phyloP scores from a whole-genome alignment of 768 basidiomycete genomes.

The Serpula lacrymans region DNA sequence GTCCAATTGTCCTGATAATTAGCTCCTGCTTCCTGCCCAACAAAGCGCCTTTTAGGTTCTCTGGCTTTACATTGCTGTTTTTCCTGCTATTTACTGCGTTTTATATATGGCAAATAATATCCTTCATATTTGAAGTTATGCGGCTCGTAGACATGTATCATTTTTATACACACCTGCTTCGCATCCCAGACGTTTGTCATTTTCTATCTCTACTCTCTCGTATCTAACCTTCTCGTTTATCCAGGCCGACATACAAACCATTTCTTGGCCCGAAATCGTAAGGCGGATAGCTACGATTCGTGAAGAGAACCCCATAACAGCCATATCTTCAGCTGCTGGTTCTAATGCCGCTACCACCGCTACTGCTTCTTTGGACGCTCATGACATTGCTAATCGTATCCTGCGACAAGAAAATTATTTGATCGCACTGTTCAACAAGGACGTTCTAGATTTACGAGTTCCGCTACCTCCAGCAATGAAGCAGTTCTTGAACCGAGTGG shows the following conservation, averaged over 20 bases:
- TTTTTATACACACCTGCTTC: slow-evolving; percentile 92
- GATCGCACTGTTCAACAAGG: slow-evolving; percentile 97
- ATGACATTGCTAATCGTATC: slow-evolving; percentile 97
- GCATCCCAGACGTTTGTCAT: slow-evolving; percentile 82
- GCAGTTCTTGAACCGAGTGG: slow-evolving; percentile 44
- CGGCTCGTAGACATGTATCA: slow-evolving; percentile 92
- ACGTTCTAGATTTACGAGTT: slow-evolving; percentile 82
- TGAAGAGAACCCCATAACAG: slow-evolving; percentile 90
- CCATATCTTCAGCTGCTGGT: slow-evolving; percentile 62
- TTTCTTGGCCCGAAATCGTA: slow-evolving; percentile 95
- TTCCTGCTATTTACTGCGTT: slow-evolving; percentile 83
- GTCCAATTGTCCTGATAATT: too few relatives aligned
- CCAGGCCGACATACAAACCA: slow-evolving; percentile 95
- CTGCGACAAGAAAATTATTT: slow-evolving; percentile 98
- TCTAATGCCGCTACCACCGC: slow-evolving; percentile 56
- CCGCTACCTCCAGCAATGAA: slow-evolving; percentile 66
- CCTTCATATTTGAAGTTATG: slow-evolving; percentile 70
- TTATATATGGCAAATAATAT: slow-evolving; percentile 84
- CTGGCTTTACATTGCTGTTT: slow-evolving; percentile 79
- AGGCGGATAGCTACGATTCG: slow-evolving; percentile 85
- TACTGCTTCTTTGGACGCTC: slow-evolving; percentile 90
- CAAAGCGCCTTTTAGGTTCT: slow-evolving; percentile 53
- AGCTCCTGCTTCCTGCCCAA: slow-evolving; percentile 11
- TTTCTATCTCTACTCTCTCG: too few relatives aligned
- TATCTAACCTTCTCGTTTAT: not conserved